Evolutionary conservation across 371 early-diverging fungal genomes (phyloP), one percentile per base, ranked within the genome.

Genomic region (Ecytonucleospora hepatopenaei): DNA sequence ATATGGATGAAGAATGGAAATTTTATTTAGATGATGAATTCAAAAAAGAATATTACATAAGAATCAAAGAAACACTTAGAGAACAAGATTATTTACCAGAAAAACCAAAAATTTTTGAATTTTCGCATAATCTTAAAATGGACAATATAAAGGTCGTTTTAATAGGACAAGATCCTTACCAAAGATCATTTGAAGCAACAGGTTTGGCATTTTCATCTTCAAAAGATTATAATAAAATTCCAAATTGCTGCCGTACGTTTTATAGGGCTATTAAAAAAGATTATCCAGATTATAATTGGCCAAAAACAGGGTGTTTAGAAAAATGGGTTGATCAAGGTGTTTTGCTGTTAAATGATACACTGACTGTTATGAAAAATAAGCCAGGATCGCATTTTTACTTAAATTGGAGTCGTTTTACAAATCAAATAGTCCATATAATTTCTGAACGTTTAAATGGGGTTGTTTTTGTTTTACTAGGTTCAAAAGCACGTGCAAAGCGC

Each of bases 391-490:
- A 97, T 81, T 78, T 85, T n/a, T 78, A 81, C 3, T 78, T 82
- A 61, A 92, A 92, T 0, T 97, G 97, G 97, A 85, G 87, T 60
- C 73, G 78, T 46, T 85, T 97, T 72, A 92, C 94, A 23, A 88
- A 93, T 73, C 83, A 85, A 1, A 84, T 92, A 21, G 83, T 96
- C 47, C 71, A 79, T 15, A 77, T 85, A 49, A 73, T 96, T 53
- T 88, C 84, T 72, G 79, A 83, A 19, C 77, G 80, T 31, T 78
- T 82, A 2, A 62, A 68, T 0, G 77, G 85, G 51, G 83, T 91
- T 17, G 95, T 93, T 40, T 96, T 96, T 80, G 85, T 96, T 79
- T 82, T 94, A n/a, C 94, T 95, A 94, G 97, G 97, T 15, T 59
- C 61, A 2, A 82, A 85, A 76, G 91, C 92, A 12, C 86, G 87